Evolutionary conservation across 2,329 filamentous ascomycete genomes (phyloP).

Genomic region (Aspergillus udagawae): DNA sequence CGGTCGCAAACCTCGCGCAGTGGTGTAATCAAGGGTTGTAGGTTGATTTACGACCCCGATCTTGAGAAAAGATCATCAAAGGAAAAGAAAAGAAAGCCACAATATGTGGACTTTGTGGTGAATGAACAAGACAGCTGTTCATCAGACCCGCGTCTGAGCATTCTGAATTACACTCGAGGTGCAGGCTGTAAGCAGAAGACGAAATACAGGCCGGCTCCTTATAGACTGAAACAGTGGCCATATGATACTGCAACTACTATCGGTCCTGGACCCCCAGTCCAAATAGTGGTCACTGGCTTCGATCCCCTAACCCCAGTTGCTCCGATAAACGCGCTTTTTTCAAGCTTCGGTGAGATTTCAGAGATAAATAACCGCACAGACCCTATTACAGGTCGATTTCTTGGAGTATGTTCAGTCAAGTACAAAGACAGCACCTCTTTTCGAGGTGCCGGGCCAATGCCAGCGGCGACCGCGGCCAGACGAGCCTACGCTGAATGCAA

Average conservation of each 20-base stretch:
- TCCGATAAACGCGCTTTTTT: slow-evolving; percentile 36
- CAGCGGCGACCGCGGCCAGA: slow-evolving; percentile 76
- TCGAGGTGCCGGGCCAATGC: slow-evolving; percentile 51
- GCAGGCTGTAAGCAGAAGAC: slow-evolving; percentile 63
- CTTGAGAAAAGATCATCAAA: slow-evolving; percentile 55
- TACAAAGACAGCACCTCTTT: slow-evolving; percentile 68
- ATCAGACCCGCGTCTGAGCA: slow-evolving; percentile 74
- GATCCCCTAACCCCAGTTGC: slow-evolving; percentile 77
- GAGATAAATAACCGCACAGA: slow-evolving; percentile 93
- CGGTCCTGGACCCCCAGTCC: slow-evolving; percentile 81
- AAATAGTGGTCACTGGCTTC: slow-evolving; percentile 93
- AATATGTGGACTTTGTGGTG: slow-evolving; percentile 50
- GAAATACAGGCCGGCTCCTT: slow-evolving; percentile 70
- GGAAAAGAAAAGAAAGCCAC: slow-evolving; percentile 52
- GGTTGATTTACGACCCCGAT: slow-evolving; percentile 60
- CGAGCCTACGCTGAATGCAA: slow-evolving; percentile 69
- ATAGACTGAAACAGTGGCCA: slow-evolving; percentile 74
- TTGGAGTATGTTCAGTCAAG: slow-evolving; percentile 87
- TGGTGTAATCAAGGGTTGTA: slow-evolving; percentile 54
- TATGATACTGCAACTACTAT: slow-evolving; percentile 81
- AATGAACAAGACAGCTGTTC: slow-evolving; percentile 60
- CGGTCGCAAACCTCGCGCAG: slow-evolving; percentile 49
- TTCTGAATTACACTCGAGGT: slow-evolving; percentile 58
- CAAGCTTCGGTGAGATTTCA: slow-evolving; percentile 64
- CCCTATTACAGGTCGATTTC: slow-evolving; percentile 86